A percentile compares a stretch with the other conserved stretches of the same genome.
Evolutionary conservation across 768 basidiomycete species (phyloP).

Genomic region (Tephrocybe sp.): DNA sequence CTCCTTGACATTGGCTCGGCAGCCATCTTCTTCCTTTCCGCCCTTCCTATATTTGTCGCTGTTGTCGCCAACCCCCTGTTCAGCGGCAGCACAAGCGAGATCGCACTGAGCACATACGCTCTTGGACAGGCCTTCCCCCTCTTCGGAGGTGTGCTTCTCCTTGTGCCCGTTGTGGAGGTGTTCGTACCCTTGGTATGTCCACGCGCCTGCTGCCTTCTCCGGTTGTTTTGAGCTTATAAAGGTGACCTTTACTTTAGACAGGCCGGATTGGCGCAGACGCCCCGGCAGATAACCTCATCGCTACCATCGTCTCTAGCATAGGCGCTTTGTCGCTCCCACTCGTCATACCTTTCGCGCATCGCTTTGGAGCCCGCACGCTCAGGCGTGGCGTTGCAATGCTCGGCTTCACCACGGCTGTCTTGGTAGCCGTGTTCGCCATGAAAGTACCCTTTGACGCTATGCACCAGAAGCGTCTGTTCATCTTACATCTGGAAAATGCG

Average conservation of each 20-base stretch:
- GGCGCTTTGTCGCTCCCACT: constrained; percentile 62
- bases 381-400: constrained; percentile 42
- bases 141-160: constrained; percentile 55
- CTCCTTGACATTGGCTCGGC: constrained; percentile 71
- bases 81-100: constrained; percentile 26
- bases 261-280: constrained; percentile 82
- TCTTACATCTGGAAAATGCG: constrained; percentile 86
- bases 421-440: constrained; percentile 62
- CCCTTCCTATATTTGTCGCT: constrained; percentile 54
- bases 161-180: constrained; percentile 70
- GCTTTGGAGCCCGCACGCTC: constrained; percentile 49
- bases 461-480: constrained; percentile 87
- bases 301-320: constrained; percentile 64
- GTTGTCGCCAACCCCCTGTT: constrained; percentile 51
- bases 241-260: constrained; percentile 46
- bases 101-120: constrained; percentile 65
- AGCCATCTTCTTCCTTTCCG: constrained; percentile 68
- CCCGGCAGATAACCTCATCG: constrained; percentile 88
- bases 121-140: constrained; percentile 58
- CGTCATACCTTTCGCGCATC: constrained; percentile 69
- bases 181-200: constrained; percentile 84
- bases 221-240: background rate
- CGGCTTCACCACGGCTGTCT: constrained; percentile 42
- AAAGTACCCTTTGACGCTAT: constrained; percentile 71
- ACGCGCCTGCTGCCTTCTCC: background rate